Evolutionary conservation across 176 grass and related monocot species (phyloP).

Genomic region (Oryza longistaminata): DNA sequence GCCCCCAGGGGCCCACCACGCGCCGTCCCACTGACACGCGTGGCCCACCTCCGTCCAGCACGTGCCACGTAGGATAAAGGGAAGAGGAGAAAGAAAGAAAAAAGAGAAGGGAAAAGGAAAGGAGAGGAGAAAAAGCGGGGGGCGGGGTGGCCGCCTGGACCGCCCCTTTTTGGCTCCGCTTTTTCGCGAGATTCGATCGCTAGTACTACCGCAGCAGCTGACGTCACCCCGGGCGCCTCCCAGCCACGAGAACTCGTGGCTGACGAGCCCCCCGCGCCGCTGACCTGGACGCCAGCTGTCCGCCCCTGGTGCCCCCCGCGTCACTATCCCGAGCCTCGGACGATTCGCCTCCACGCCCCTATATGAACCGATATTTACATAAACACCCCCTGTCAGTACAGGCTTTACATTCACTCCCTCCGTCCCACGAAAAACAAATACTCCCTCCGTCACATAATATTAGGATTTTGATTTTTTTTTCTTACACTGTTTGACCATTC

Average conservation of each 20-base stretch:
- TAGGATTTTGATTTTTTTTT: too few species aligned
- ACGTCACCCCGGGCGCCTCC: conserved; percentile 38
- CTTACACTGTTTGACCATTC: too few species aligned
- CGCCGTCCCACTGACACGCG: background rate
- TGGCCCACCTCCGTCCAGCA: background rate
- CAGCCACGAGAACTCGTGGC: conserved; percentile 68
- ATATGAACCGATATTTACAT: rapidly evolving
- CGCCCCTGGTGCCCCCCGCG: background rate
- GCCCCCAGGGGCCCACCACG: too few species aligned
- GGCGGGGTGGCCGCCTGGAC: background rate
- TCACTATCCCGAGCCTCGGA: background rate
- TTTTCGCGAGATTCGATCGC: conserved; percentile 36
- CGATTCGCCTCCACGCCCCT: background rate
- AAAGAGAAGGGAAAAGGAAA: background rate
- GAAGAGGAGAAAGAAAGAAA: too few species aligned
- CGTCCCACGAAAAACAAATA: too few species aligned
- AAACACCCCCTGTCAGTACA: background rate
- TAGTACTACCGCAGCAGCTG: background rate
- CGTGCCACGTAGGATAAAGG: background rate
- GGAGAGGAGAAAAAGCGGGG: background rate
- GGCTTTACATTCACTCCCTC: too few species aligned
- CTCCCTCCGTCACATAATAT: too few species aligned
- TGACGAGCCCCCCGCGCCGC: conserved; percentile 12
- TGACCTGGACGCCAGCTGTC: conserved; percentile 61
- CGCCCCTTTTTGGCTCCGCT: conserved; percentile 30